Evolutionary conservation across 1,139 yeast genomes (phyloP).

Genomic region (Williopsis jadinii): DNA sequence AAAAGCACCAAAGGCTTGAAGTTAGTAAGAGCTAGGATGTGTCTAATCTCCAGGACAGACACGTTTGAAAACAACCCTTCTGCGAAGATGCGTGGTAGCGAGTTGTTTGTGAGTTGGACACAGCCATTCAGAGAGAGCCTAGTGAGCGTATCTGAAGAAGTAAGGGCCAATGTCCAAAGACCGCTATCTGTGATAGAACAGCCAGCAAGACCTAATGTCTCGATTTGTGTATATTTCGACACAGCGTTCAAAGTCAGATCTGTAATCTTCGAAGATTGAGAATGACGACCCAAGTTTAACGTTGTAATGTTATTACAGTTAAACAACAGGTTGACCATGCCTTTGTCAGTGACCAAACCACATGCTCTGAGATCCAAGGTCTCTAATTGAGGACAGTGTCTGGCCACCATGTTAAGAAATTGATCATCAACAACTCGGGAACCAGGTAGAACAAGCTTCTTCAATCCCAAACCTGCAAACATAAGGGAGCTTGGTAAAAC

Average conservation of each 20-base stretch:
- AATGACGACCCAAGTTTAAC: conserved; percentile 77
- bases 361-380: conserved; percentile 80
- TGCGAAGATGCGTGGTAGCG: conserved; percentile 57
- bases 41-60: conserved; percentile 73
- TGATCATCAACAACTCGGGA: conserved; percentile 58
- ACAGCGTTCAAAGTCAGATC: conserved; percentile 60
- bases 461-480: conserved; percentile 39
- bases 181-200: conserved; percentile 71
- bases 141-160: conserved; percentile 48
- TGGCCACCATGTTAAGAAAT: conserved; percentile 44
- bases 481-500: conserved; percentile 46
- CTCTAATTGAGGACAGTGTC: conserved; percentile 51
- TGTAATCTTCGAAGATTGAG: conserved; percentile 60
- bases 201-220: conserved; percentile 86
- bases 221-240: conserved; percentile 42
- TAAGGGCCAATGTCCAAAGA: conserved; percentile 71
- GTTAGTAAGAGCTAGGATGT: conserved; percentile 49
- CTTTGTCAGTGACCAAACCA: conserved; percentile 68
- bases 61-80: conserved; percentile 49
- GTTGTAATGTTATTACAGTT: conserved; percentile 48
- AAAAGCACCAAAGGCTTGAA: conserved; percentile 62
- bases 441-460: conserved; percentile 68
- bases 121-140: conserved; percentile 80
- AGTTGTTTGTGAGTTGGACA: conserved; percentile 52
- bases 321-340: conserved; percentile 58